Conservation (phyloP, 768 basidiomycete genomes). For the Boletus subcaerulescens region DNA sequence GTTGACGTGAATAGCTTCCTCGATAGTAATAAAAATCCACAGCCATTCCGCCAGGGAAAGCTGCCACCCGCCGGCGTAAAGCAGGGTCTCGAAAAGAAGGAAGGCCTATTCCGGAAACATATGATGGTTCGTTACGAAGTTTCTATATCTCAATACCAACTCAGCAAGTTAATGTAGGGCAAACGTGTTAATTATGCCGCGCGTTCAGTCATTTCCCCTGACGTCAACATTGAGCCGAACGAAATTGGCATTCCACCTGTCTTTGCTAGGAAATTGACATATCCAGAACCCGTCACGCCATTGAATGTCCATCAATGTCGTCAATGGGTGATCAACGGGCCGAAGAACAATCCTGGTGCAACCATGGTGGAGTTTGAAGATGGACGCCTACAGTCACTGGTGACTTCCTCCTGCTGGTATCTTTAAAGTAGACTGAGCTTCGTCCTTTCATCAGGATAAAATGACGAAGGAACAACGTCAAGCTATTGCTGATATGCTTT, state of each 20-base stretch:
- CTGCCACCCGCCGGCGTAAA: conserved; percentile 92
- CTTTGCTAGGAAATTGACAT: conserved; percentile 94
- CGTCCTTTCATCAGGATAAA: conserved; percentile 58
- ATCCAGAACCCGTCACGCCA: conserved; percentile 94
- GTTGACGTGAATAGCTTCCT: conserved; percentile 95
- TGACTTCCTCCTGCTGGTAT: conserved; percentile 27
- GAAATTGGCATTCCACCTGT: conserved; percentile 98
- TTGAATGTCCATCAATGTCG: conserved; percentile 87
- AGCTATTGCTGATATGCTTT: conserved; percentile 91
- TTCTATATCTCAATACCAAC: background rate
- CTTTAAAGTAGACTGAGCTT: conserved; percentile 1
- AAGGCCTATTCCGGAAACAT: conserved; percentile 94
- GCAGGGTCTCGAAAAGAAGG: conserved; percentile 97
- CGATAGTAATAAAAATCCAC: conserved; percentile 94
- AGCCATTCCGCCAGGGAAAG: conserved; percentile 80
- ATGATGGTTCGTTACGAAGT: conserved; percentile 80
- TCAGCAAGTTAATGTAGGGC: conserved; percentile 51
- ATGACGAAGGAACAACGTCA: conserved; percentile 85
- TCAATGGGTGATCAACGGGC: conserved; percentile 87
- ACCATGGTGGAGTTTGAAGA: conserved; percentile 95
- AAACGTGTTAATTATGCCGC: conserved; percentile 99
- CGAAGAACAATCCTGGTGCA: conserved; percentile 87
- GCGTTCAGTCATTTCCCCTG: conserved; percentile 99
- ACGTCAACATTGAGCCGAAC: conserved; percentile 98
- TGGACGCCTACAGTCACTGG: conserved; percentile 81